These are phyloP conservation scores for Actinomortierella wolfii DNA, from an alignment of 371 early-diverging fungal genomes.

Conservation along the genomic window DNA sequence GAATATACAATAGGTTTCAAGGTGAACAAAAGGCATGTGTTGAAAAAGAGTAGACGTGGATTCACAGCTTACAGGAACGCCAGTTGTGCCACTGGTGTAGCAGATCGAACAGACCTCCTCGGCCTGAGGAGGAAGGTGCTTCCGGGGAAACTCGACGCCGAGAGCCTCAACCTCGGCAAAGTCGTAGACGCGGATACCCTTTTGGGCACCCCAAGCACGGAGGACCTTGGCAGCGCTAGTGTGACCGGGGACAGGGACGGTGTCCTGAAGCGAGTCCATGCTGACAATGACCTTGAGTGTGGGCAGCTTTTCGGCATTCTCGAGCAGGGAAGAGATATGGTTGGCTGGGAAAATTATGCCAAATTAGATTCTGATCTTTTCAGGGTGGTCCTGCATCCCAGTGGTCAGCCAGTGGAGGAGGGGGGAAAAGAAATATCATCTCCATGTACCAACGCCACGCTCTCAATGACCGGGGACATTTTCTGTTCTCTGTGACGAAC, in stretches of 20 bases:
- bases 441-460: too few species aligned
- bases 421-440: neutral
- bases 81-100: slow-evolving; percentile 95
- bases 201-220: slow-evolving; percentile 58
- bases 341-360: slow-evolving; percentile 48
- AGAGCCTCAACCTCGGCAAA: slow-evolving; percentile 66
- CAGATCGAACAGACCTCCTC: slow-evolving; percentile 62
- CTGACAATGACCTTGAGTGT: slow-evolving; percentile 74
- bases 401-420: neutral
- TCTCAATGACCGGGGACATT: neutral
- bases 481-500: neutral
- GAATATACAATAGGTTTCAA: too few species aligned
- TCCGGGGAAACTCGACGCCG: slow-evolving; percentile 62
- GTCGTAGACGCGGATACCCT: slow-evolving; percentile 56
- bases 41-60: too few species aligned
- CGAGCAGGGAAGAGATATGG: slow-evolving; percentile 66
- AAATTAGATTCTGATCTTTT: neutral
- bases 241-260: slow-evolving; percentile 44
- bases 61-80: slow-evolving; percentile 67
- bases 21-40: too few species aligned
- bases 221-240: slow-evolving; percentile 53
- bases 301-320: slow-evolving; percentile 59
- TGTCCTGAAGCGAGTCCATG: slow-evolving; percentile 73
- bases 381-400: neutral
- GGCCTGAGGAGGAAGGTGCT: slow-evolving; percentile 43